Evolutionary conservation across 345 rosid species (phyloP).

Genomic region (Murraya paniculata): DNA sequence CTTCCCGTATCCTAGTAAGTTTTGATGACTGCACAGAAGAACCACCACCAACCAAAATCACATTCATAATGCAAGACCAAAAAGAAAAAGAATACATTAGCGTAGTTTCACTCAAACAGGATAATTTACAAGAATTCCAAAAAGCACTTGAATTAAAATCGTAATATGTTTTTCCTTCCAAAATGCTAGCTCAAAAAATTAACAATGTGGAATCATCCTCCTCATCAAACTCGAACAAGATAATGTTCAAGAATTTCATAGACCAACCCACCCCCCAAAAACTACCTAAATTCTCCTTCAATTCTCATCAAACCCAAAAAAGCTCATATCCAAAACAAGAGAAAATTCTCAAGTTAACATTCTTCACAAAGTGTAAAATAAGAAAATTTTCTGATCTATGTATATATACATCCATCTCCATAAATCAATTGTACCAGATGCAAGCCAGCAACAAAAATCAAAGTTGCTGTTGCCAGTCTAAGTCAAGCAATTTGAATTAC

Average conservation of each 20-base stretch:
- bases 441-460: neutral
- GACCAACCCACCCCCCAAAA: slow-evolving; percentile 52
- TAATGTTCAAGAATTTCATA: slow-evolving; percentile 28
- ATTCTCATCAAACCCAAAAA: slow-evolving; percentile 20
- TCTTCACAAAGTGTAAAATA: neutral
- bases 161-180: slow-evolving; percentile 40
- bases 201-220: slow-evolving; percentile 70
- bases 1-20: neutral
- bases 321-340: neutral
- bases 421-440: neutral
- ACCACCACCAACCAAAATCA: neutral
- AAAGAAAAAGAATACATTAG: neutral
- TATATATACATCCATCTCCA: neutral
- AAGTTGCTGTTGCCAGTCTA: neutral
- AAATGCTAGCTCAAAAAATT: slow-evolving; percentile 62
- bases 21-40: neutral
- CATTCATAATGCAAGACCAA: neutral
- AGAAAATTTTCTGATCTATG: neutral
- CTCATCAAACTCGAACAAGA: slow-evolving; percentile 58
- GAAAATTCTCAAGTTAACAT: neutral
- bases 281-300: slow-evolving; percentile 45
- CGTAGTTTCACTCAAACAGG: neutral
- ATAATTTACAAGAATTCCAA: neutral
- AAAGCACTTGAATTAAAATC: neutral
- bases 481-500: neutral